Percentiles rank a stretch among this genome's conserved stretches.
Evolutionary conservation across 495 filamentous ascomycete species (phyloP).

Genomic region (Lasiosphaeris hirsuta): DNA sequence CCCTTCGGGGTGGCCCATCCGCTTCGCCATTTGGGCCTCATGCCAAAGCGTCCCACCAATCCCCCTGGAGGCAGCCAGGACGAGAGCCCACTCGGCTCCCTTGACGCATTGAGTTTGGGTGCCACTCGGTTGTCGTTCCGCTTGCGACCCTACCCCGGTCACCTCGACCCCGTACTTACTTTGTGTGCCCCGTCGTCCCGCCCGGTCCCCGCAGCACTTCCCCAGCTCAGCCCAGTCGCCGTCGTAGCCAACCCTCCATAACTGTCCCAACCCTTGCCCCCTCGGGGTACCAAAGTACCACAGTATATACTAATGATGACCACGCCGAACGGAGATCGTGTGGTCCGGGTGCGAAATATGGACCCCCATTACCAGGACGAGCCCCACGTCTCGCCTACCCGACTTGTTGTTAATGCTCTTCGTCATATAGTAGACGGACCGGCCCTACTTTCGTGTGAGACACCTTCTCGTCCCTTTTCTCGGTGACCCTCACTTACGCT

Average conservation of each 20-base stretch:
- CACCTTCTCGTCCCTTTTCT: background rate
- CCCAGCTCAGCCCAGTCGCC: background rate
- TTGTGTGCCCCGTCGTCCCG: slow-evolving; percentile 1
- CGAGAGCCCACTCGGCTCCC: background rate
- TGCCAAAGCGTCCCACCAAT: slow-evolving; percentile 14
- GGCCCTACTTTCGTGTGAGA: background rate
- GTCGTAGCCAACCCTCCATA: slow-evolving; percentile 9
- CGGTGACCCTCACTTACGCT: background rate
- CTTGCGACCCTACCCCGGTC: slow-evolving; percentile 10
- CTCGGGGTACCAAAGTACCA: background rate
- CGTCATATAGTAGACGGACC: background rate
- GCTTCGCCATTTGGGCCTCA: slow-evolving; percentile 5
- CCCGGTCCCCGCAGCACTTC: slow-evolving; percentile 2
- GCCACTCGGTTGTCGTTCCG: slow-evolving; percentile 3
- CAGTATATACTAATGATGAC: background rate
- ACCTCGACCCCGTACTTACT: background rate
- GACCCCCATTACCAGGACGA: background rate
- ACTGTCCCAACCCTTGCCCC: slow-evolving; percentile 1
- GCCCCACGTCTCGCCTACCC: background rate
- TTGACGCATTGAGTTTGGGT: background rate
- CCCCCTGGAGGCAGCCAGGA: slow-evolving; percentile 6
- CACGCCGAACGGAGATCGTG: background rate
- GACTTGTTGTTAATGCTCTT: background rate
- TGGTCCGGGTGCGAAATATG: slow-evolving; percentile 1
- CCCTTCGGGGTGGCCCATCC: slow-evolving; percentile 2